These are phyloP conservation scores for Thinopyrum elongatum DNA, from an alignment of 176 grass and related monocot genomes.

Conservation along the genomic window DNA sequence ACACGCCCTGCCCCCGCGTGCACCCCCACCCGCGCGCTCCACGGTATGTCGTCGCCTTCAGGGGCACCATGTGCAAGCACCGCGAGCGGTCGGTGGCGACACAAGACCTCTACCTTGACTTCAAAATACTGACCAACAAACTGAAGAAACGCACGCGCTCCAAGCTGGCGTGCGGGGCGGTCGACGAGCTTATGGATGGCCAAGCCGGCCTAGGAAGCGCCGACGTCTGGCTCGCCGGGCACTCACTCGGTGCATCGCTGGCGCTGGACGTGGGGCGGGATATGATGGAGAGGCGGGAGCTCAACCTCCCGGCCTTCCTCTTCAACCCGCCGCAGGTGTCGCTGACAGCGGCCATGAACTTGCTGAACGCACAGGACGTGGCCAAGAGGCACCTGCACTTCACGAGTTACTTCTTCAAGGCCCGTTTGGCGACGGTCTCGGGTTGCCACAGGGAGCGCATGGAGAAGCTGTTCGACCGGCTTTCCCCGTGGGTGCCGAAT, in stretches of 20 bases:
- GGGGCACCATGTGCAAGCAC: too few relatives aligned
- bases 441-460: neutral
- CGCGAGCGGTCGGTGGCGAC: too few relatives aligned
- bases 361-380: neutral
- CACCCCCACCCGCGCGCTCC: too few relatives aligned
- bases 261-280: neutral
- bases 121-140: neutral
- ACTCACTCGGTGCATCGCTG: slow-evolving; percentile 18
- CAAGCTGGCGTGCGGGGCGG: neutral
- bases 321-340: slow-evolving; percentile 24
- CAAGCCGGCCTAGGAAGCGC: neutral
- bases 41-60: too few relatives aligned
- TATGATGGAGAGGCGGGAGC: neutral
- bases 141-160: neutral
- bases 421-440: fast-evolving
- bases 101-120: neutral
- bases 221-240: neutral
- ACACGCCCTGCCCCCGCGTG: too few relatives aligned
- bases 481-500: neutral
- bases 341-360: neutral
- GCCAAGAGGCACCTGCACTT: neutral
- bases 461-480: neutral
- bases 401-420: neutral
- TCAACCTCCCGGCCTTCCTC: neutral
- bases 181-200: neutral